Percentiles rank a stretch among this genome's conserved stretches.
Conservation (phyloP, 2,329 filamentous ascomycete genomes). For the Hymenoscyphus occultus region DNA sequence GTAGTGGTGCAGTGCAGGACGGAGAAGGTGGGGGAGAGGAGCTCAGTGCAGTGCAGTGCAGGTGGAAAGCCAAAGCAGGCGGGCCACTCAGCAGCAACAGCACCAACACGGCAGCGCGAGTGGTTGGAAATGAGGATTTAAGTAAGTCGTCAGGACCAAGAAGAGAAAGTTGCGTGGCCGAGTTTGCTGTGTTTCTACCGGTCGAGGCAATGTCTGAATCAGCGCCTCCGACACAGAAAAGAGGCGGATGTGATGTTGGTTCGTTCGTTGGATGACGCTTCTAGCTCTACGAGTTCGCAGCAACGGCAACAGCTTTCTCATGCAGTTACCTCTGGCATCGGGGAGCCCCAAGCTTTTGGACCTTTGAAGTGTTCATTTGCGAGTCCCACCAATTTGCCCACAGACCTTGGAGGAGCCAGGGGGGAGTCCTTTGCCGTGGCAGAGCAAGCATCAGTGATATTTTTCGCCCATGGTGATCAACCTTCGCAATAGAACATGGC, state of each 20-base stretch:
- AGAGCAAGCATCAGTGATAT: background rate
- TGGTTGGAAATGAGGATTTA: constrained; percentile 26
- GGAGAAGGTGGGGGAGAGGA: constrained; percentile 25
- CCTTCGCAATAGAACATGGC: constrained; percentile 1
- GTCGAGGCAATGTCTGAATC: constrained; percentile 18
- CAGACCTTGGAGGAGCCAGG: constrained; percentile 24
- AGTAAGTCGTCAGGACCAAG: constrained; percentile 16
- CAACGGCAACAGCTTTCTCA: constrained; percentile 13
- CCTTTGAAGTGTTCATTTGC: constrained; percentile 22
- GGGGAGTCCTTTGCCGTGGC: constrained; percentile 9
- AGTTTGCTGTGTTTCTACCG: constrained; percentile 21
- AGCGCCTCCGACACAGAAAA: constrained; percentile 18
- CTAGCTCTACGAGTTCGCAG: constrained; percentile 20
- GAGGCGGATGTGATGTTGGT: constrained; percentile 24
- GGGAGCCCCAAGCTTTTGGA: constrained; percentile 29
- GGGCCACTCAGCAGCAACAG: constrained; percentile 29
- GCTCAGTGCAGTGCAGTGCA: constrained; percentile 22
- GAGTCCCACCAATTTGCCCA: constrained; percentile 31
- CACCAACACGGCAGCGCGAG: constrained; percentile 18
- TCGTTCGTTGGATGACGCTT: constrained; percentile 29
- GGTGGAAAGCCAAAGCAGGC: constrained; percentile 19
- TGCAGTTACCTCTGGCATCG: constrained; percentile 22
- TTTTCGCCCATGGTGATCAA: background rate
- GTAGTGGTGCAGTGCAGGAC: constrained; percentile 23
- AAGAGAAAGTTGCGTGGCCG: constrained; percentile 14